phyloP scores from a whole-genome alignment of 805 yeast genomes.

The Starmera pachycereana region DNA sequence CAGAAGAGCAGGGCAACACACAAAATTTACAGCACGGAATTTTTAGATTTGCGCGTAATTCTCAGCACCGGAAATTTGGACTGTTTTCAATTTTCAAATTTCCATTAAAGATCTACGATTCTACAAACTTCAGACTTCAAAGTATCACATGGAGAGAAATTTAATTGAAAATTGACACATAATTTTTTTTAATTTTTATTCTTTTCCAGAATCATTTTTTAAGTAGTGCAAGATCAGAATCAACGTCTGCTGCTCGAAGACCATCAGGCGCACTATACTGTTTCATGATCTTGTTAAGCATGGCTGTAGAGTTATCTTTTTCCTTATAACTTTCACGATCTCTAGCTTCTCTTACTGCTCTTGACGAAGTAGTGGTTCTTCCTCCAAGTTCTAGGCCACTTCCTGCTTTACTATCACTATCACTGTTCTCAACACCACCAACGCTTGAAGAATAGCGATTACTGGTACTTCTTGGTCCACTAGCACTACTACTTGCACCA shows the following conservation, averaged over 20 bases:
- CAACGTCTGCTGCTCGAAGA: constrained; percentile 17
- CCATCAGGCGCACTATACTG: constrained; percentile 20
- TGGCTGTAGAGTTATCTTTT: constrained; percentile 6
- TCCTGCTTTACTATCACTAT: constrained; percentile 4
- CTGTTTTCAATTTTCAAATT: too few species aligned
- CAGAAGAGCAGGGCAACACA: not conserved
- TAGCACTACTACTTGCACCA: constrained; percentile 7
- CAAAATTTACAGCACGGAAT: constrained; percentile 1
- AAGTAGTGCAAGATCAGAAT: constrained; percentile 15
- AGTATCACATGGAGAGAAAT: too few species aligned
- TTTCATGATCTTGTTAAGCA: constrained; percentile 16
- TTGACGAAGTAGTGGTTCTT: constrained; percentile 1
- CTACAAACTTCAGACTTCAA: too few species aligned
- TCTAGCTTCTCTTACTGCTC: constrained; percentile 1
- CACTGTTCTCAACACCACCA: constrained; percentile 1
- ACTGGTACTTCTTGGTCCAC: not conserved
- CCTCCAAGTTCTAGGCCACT: constrained; percentile 1
- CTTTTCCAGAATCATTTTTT: constrained; percentile 1
- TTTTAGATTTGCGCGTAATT: not conserved
- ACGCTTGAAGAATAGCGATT: constrained; percentile 4
- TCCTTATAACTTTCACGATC: constrained; percentile 1
- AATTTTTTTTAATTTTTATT: too few species aligned
- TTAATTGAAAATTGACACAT: too few species aligned
- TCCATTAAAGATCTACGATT: too few species aligned
- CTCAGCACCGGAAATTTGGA: not conserved